Evolutionary conservation across 768 basidiomycete species (phyloP), one percentile per base, ranked within the genome.

Genomic region (Suillus cothurnatus): DNA sequence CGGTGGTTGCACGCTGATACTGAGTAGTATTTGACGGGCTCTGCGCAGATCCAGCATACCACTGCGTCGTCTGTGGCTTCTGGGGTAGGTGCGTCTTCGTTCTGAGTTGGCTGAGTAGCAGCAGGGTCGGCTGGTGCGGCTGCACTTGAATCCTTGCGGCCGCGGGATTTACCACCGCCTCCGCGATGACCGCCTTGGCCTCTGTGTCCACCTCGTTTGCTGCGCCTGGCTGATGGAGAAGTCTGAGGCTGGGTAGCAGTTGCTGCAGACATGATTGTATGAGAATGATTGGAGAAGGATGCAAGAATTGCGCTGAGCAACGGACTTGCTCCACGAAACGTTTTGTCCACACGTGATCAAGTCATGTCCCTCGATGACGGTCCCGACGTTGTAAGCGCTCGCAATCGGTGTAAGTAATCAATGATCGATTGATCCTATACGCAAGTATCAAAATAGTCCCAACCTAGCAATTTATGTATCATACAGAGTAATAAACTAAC

Each of bases 31-130:
- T 92, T 95, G 77, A 97, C 89, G 5, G 91, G 90, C 71, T 98
- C 95, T 1, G 95, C 95, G 72, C 97, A 97, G 77, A 98, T 98
- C 86, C 89, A 97, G 79, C 97, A 98, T 14, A 89, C 75, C 59
- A 75, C 77, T 34, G 69, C 72, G 21, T 87, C 84, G 15, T 80
- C 76, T 4, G n/a, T 6, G 6, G 47, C 49, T 15, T 64, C 68
- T 5, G 61, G 45, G 4, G 64, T 53, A 6, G 65, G 41, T 6
- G 63, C 50, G 34, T 60, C 62, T 5, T 62, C 62, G 3, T 63
- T 65, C 11, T 66, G 52, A 26, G 59, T 38, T 19, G 63, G 56
- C 17, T 64, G 52, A 6, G 38, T 41, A 9, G 50, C 41, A 62
- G 43, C 19, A 53, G 11, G 34, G 61, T 38, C 6, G 23, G 17